Conservation (phyloP, 225 moss, liverwort and hornwort genomes). For the Physcomitrium patens region DNA sequence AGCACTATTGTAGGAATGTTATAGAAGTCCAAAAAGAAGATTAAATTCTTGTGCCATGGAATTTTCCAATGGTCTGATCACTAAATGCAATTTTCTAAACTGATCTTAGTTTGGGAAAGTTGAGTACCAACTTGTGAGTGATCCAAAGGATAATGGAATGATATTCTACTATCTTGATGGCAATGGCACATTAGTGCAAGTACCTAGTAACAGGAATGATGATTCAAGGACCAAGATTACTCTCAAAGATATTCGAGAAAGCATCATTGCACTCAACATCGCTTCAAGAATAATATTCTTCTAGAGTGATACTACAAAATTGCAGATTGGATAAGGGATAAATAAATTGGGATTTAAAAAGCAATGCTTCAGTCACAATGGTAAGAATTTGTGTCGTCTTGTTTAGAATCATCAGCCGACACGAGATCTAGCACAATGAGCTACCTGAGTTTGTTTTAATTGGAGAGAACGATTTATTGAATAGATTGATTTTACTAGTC, state of each 20-base stretch:
- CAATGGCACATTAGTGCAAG: slow-evolving; percentile 17
- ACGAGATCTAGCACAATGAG: slow-evolving; percentile 3
- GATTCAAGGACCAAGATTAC: slow-evolving; percentile 9
- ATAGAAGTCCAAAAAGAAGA: slow-evolving; percentile 13
- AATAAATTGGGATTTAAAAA: background rate
- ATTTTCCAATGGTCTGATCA: slow-evolving; percentile 8
- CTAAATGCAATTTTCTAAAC: slow-evolving; percentile 6
- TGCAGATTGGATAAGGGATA: background rate
- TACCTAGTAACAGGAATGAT: slow-evolving; percentile 1
- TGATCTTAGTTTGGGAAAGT: slow-evolving; percentile 15
- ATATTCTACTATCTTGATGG: slow-evolving; percentile 18
- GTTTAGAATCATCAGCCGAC: background rate
- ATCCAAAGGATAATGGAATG: background rate
- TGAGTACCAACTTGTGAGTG: background rate
- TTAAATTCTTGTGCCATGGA: background rate
- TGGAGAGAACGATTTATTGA: too few relatives aligned
- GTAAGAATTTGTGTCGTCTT: slow-evolving; percentile 5
- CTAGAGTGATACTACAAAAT: slow-evolving; percentile 8
- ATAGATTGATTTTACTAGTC: background rate
- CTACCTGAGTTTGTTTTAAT: slow-evolving; percentile 15
- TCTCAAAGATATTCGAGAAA: slow-evolving; percentile 9
- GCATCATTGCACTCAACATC: background rate
- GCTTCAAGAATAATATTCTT: slow-evolving; percentile 25
- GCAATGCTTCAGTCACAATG: slow-evolving; percentile 1
- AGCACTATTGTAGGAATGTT: background rate